Percentiles rank a stretch among this genome's conserved stretches.
phyloP scores from a whole-genome alignment of 2,329 filamentous ascomycete species.

The Ceratocystiopsis sp. region DNA sequence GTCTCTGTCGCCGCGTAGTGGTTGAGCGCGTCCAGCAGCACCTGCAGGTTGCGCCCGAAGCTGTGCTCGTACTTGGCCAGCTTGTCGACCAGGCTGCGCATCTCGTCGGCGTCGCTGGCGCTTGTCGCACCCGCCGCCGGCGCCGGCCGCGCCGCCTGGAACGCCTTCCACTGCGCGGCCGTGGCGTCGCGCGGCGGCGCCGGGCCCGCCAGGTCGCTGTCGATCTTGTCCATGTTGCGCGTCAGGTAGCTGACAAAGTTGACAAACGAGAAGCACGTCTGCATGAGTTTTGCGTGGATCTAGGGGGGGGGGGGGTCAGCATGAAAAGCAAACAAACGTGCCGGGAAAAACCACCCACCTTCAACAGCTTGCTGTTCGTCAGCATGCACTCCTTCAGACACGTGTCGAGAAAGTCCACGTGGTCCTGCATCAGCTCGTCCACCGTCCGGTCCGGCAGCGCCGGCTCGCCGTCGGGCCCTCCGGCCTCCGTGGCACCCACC shows the following conservation, averaged over 20 bases:
- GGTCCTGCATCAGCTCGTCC: slow-evolving; percentile 96
- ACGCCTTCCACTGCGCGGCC: slow-evolving; percentile 41
- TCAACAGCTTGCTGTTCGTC: slow-evolving; percentile 84
- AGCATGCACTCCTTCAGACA: slow-evolving; percentile 98
- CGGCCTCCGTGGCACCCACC: slow-evolving; percentile 8
- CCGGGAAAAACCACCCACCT: slow-evolving; percentile 35
- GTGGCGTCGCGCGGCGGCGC: slow-evolving; percentile 42
- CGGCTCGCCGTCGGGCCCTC: background rate
- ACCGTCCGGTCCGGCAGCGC: slow-evolving; percentile 48
- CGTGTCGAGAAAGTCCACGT: slow-evolving; percentile 94
- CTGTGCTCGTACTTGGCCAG: slow-evolving; percentile 85
- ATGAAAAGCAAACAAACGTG: background rate
- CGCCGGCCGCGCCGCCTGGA: slow-evolving; percentile 23
- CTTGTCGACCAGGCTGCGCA: slow-evolving; percentile 53
- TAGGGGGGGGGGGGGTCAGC: slow-evolving; percentile 18
- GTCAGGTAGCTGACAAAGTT: slow-evolving; percentile 77
- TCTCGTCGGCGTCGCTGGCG: slow-evolving; percentile 16
- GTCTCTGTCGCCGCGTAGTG: slow-evolving; percentile 97
- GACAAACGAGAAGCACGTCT: slow-evolving; percentile 87
- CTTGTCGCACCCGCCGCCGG: slow-evolving; percentile 20
- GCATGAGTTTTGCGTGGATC: slow-evolving; percentile 96
- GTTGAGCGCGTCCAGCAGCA: slow-evolving; percentile 84
- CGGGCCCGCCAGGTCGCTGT: slow-evolving; percentile 53
- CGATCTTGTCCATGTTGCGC: slow-evolving; percentile 66
- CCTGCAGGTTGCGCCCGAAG: slow-evolving; percentile 82